Conservation (phyloP, 1,284 basidiomycete species). For the Boletus mariae region DNA sequence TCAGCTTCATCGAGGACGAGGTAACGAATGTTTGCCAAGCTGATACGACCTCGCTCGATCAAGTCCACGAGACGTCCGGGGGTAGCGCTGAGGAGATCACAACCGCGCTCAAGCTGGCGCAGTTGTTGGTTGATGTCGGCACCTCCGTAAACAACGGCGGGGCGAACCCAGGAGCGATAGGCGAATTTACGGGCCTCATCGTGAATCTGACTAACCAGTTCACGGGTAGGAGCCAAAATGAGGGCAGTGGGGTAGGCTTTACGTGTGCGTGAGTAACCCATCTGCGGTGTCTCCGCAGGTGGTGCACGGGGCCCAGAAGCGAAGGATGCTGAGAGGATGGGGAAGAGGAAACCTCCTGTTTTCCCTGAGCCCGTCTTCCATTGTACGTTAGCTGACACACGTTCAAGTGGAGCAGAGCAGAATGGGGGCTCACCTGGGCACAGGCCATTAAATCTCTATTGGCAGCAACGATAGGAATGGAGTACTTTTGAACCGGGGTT, state of each 20-base stretch:
- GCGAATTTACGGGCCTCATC: constrained; percentile 99
- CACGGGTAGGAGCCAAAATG: constrained; percentile 96
- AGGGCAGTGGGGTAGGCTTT: constrained; percentile 96
- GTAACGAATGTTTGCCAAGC: constrained; percentile 94
- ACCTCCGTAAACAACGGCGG: constrained; percentile 98
- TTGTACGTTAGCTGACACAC: constrained; percentile 13
- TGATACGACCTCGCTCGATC: constrained; percentile 97
- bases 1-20: constrained; percentile 99
- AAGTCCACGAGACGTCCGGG: constrained; percentile 98
- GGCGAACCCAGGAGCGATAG: constrained; percentile 86
- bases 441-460: constrained; percentile 99
- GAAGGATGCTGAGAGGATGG: constrained; percentile 96
- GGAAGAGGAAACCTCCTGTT: constrained; percentile 99
- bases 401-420: background rate
- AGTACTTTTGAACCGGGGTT: constrained; percentile 99
- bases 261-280: constrained; percentile 68
- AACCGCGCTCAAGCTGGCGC: constrained; percentile 92
- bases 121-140: constrained; percentile 97
- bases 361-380: constrained; percentile 95
- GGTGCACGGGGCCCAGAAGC: constrained; percentile 74
- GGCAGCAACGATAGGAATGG: constrained; percentile 90
- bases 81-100: constrained; percentile 96
- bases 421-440: constrained; percentile 68
- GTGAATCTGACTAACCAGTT: constrained; percentile 98
- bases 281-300: constrained; percentile 49